Evolutionary conservation across 106 monocot genomes (phyloP), one percentile per base, ranked within the genome.

Genomic region (Phalaenopsis equestris): DNA sequence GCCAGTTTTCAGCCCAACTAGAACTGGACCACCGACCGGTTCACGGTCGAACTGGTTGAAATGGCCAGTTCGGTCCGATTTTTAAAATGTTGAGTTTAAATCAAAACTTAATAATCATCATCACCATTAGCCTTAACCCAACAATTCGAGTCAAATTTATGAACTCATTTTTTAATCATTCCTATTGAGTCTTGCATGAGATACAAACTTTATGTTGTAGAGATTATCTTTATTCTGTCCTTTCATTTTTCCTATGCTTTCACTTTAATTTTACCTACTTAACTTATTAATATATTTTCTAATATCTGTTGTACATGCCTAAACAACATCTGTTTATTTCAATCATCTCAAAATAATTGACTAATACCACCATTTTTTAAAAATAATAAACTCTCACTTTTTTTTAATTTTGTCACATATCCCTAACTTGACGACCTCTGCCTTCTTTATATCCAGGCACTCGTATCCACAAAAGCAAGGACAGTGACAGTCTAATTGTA

Each of bases 101-200:
- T 70, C 38, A 70, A 70, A 39, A 70, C 36, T 14, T 36, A 14
- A 70, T 39, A 70, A 11, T 4, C 38, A 5, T 15, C 70, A 70
- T 15, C 36, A 30, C 5, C 67, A 67, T 38, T 70, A 39, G 4
- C 15, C 30, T 70, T 39, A 70, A 39, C 38, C 39, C 70, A 70
- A 38, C 12, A 12, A 70, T 1, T 38, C 12, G 38, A 39, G 14
- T 70, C 2, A 12, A 38, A 4, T 70, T 70, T 70, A 36, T 38
- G 41, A 70, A 70, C 39, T 70, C 39, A 70, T 39, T 70, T 38
- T 38, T 70, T 39, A 38, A 39, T 70, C 70, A 70, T 70, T 70
- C 38, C n/a, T 39, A 39, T 12, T 70, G 38, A 70, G 38, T 70
- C 39, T 70, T 36, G 14, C 10, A 70, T 39, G 39, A 39, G 39